phyloP scores from a whole-genome alignment of 2,329 filamentous ascomycete species.

The Ilyonectria mors-panacis region DNA sequence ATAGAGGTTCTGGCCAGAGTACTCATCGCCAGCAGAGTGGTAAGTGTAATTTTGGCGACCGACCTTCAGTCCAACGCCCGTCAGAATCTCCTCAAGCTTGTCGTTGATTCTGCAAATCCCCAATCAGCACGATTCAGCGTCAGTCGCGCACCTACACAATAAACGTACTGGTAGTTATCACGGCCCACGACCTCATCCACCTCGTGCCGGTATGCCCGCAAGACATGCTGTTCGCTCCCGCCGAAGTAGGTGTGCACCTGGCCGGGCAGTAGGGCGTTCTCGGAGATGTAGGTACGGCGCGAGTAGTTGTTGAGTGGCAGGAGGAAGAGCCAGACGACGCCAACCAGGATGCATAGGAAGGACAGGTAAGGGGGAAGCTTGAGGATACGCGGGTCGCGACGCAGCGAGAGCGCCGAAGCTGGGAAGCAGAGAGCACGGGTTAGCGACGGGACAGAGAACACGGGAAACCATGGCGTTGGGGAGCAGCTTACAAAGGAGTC shows the following conservation, averaged over 20 bases:
- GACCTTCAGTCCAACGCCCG: conserved; percentile 86
- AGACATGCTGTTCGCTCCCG: conserved; percentile 95
- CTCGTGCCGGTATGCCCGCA: conserved; percentile 91
- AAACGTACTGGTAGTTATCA: conserved; percentile 67
- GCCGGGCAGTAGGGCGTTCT: conserved; percentile 94
- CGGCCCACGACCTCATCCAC: conserved; percentile 73
- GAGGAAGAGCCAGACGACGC: conserved; percentile 90
- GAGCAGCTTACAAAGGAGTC: conserved; percentile 65
- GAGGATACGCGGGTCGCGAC: conserved; percentile 85
- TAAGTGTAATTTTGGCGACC: conserved; percentile 92
- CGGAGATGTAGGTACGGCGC: conserved; percentile 93
- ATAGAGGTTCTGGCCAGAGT: conserved; percentile 91
- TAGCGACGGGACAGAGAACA: neutral
- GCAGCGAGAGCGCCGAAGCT: conserved; percentile 78
- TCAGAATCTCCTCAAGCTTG: conserved; percentile 82
- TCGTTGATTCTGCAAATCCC: conserved; percentile 70
- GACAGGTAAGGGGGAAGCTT: conserved; percentile 92
- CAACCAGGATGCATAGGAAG: conserved; percentile 85
- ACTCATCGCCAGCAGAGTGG: conserved; percentile 79
- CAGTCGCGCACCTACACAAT: neutral
- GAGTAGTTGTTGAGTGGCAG: conserved; percentile 94
- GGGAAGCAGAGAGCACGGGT: conserved; percentile 2
- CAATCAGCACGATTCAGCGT: neutral
- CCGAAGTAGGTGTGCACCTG: conserved; percentile 99
- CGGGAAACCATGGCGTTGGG: neutral